Evolutionary conservation across 1,284 basidiomycete genomes (phyloP), one percentile per base, ranked within the genome.

Genomic region (Trametes sp.): DNA sequence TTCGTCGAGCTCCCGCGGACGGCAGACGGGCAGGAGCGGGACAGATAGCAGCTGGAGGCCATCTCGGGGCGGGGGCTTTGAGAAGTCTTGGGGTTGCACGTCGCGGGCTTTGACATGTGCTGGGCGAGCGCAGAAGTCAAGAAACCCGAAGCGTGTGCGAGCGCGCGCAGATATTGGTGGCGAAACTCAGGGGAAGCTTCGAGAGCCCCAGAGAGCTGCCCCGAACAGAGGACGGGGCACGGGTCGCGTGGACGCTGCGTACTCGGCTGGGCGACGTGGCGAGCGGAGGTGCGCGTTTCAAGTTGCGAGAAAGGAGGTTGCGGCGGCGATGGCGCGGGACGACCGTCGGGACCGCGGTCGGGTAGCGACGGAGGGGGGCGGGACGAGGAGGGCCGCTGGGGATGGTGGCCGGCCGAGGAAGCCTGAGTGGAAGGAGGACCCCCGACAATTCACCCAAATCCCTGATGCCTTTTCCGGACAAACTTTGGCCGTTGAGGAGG

Each of bases 51-150:
- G 42, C 45, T 36, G 19, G 49, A 14, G n/a, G 21, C 29, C n/a
- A 19, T 28, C n/a, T 46, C 35, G 55, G 45, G 8, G 35, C 51
- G 57, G 57, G 23, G 48, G 57, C 51, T 36, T 29, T 29, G 51
- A 53, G 57, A 59, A 59, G 31, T 59, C 38, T 21, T 62, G 61
- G 61, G 61, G 61, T 62, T 62, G 48, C 50, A 48, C 28, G 31
- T 23, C 23, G 35, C 11, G 23, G 31, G 13, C 11, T 19, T 19
- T 42, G 38, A 16, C 52, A 38, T 35, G 50, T 21, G 50, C 33
- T 36, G 50, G 35, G 50, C 33, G 16, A 38, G 33, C 23, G 33
- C 29, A 11, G 28, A 31, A 35, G 29, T n/a, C 42, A 13, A 23
- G 24, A 19, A 16, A n/a, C 14, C 23, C 13, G 24, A 19, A 13